Evolutionary conservation across 768 basidiomycete species (phyloP).

Genomic region (Trametes gibbosa): DNA sequence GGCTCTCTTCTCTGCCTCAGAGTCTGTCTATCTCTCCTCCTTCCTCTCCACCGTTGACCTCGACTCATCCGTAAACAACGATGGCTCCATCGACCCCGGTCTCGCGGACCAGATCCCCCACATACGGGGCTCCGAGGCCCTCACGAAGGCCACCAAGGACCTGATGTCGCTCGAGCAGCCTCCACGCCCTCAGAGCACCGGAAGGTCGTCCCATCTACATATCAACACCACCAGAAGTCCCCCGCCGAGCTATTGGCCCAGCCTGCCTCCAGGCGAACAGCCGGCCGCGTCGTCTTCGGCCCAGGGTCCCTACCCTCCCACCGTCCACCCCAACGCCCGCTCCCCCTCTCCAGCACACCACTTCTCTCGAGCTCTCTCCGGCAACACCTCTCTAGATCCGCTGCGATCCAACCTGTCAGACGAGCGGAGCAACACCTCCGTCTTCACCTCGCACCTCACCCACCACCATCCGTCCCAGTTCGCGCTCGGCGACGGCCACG

Average conservation of each 20-base stretch:
- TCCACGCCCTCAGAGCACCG: slow-evolving; percentile 20
- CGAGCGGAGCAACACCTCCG: background rate
- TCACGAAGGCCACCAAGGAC: slow-evolving; percentile 79
- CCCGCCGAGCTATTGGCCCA: slow-evolving; percentile 22
- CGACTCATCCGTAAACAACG: slow-evolving; percentile 36
- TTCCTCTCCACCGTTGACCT: slow-evolving; percentile 58
- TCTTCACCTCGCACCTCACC: slow-evolving; percentile 1
- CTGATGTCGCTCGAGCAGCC: slow-evolving; percentile 63
- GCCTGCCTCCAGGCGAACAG: slow-evolving; percentile 3
- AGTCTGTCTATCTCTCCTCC: slow-evolving; percentile 65
- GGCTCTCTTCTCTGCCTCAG: slow-evolving; percentile 65
- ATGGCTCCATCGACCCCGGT: slow-evolving; percentile 37
- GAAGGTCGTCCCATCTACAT: slow-evolving; percentile 11
- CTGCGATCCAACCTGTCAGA: slow-evolving; percentile 4
- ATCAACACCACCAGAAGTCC: slow-evolving; percentile 11
- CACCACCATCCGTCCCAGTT: slow-evolving; percentile 12
- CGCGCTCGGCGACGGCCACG: too few relatives aligned
- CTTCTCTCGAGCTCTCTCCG: slow-evolving; percentile 2
- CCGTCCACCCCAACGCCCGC: background rate
- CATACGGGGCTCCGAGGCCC: slow-evolving; percentile 56
- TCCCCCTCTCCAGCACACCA: slow-evolving; percentile 12
- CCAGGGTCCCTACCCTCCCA: background rate
- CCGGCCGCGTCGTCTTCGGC: background rate
- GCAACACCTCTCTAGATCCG: slow-evolving; percentile 3
- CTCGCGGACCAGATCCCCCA: slow-evolving; percentile 45